Evolutionary conservation across 495 filamentous ascomycete genomes (phyloP).

Genomic region (Talaromyces nanjingensis): DNA sequence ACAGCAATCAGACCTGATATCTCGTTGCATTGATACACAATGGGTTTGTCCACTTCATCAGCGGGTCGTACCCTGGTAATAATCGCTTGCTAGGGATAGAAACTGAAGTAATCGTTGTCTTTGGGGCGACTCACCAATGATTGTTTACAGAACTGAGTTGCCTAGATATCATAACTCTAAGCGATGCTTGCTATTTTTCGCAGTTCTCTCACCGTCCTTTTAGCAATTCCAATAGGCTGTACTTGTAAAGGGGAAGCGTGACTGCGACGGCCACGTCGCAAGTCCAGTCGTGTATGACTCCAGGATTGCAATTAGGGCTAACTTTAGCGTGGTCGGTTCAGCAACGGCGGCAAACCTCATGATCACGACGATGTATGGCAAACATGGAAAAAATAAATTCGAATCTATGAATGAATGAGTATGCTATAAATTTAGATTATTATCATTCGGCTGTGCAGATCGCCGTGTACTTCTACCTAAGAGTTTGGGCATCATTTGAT

Average conservation of each 20-base stretch:
- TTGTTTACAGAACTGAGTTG: background rate
- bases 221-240: background rate
- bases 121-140: background rate
- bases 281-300: background rate
- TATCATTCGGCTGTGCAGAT: background rate
- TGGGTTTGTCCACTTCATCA: background rate
- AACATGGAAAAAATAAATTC: background rate
- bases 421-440: background rate
- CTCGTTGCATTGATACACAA: background rate
- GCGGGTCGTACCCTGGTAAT: background rate
- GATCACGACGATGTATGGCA: background rate
- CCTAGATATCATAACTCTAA: background rate
- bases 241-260: background rate
- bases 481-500: background rate
- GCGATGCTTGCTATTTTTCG: background rate
- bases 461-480: background rate
- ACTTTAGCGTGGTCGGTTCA: background rate
- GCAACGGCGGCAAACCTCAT: background rate
- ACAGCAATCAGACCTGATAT: background rate
- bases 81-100: background rate
- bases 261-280: background rate
- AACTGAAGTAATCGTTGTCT: background rate
- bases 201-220: background rate
- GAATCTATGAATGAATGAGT: background rate
- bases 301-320: constrained; percentile 4